Evolutionary conservation across 495 filamentous ascomycete species (phyloP).

Genomic region (Rhizodiscina lignyota): DNA sequence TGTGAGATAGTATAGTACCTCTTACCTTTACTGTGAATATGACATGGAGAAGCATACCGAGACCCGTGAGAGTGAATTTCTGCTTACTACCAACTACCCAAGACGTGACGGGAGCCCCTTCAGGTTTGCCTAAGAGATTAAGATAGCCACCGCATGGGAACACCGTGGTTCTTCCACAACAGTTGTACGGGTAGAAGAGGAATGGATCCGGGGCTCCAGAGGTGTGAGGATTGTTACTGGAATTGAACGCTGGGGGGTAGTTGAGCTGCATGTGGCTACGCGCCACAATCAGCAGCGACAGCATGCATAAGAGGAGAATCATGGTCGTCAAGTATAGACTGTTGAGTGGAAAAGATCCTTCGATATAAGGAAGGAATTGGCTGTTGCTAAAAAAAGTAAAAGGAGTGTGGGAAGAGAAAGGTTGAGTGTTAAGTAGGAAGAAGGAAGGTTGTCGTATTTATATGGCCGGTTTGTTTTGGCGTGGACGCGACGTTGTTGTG

Average conservation of each 20-base stretch:
- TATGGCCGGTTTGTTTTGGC: too few relatives aligned
- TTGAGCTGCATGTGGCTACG: constrained; percentile 18
- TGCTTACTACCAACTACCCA: constrained; percentile 18
- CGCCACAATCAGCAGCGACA: too few relatives aligned
- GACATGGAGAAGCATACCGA: constrained; percentile 5
- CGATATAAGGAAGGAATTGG: too few relatives aligned
- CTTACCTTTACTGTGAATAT: constrained; percentile 1
- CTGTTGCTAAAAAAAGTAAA: too few relatives aligned
- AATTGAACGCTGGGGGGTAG: constrained; percentile 17
- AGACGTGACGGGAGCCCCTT: constrained; percentile 16
- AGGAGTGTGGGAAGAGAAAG: too few relatives aligned
- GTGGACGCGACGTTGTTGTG: too few relatives aligned
- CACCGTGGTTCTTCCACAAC: constrained; percentile 13
- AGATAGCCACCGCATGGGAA: constrained; percentile 19
- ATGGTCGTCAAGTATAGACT: too few relatives aligned
- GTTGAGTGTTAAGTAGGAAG: too few relatives aligned
- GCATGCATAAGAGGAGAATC: too few relatives aligned
- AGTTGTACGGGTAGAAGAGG: constrained; percentile 20
- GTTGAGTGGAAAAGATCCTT: too few relatives aligned
- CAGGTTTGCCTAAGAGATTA: constrained; percentile 16
- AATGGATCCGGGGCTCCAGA: constrained; percentile 13
- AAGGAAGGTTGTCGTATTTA: too few relatives aligned
- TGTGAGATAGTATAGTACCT: background rate
- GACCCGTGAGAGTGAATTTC: constrained; percentile 7
- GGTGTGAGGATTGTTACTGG: constrained; percentile 18